Evolutionary conservation across 805 yeast species (phyloP), one percentile per base, ranked within the genome.

Genomic region (Crinitomyces ghanaensis): DNA sequence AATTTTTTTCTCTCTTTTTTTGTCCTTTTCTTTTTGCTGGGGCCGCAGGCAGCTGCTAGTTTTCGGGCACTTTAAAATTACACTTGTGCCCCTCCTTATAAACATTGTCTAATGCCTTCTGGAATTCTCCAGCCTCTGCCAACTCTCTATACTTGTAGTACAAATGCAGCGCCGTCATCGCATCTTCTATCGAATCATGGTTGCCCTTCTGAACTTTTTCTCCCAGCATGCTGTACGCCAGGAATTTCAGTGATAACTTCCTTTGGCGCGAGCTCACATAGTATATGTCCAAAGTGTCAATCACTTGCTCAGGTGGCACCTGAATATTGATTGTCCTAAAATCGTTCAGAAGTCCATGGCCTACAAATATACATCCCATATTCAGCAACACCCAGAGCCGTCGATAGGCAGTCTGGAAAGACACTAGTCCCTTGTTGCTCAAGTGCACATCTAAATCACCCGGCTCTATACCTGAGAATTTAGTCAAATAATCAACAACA

Each of bases 181-280:
- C 96, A 60, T 91, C 99, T 50, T 91, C 98, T 28, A 91, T 85
- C 1, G 97, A 88, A 53, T 93, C 97, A 56, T 91, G 99, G 50
- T 88, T 88, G 2, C 91, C 94, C 2, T 74, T 74, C 54, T 91
- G 99, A 20, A 93, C 93, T 31, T 74, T 68, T 40, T 73, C 75
- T 21, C 69, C 70, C 34, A 91, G 62, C 30, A 88, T 63, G 19
- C 74, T 73, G 67, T 85, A 85, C 8, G 93, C 84, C 51, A 91
- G 60, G 52, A 84, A 91, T 50, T 88, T 78, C 45, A 91, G 66
- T 3, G 95, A 82, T 22, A 91, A 62, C 40, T 74, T 78, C 39
- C 98, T 62, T 48, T 79, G 82, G 44, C 74, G 68, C 30, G 78
- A 76, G 32, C 79, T 74, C 43, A 82, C 65, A 54, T 77, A 81